phyloP scores from a whole-genome alignment of 495 filamentous ascomycete species.

The Podospora sp. region DNA sequence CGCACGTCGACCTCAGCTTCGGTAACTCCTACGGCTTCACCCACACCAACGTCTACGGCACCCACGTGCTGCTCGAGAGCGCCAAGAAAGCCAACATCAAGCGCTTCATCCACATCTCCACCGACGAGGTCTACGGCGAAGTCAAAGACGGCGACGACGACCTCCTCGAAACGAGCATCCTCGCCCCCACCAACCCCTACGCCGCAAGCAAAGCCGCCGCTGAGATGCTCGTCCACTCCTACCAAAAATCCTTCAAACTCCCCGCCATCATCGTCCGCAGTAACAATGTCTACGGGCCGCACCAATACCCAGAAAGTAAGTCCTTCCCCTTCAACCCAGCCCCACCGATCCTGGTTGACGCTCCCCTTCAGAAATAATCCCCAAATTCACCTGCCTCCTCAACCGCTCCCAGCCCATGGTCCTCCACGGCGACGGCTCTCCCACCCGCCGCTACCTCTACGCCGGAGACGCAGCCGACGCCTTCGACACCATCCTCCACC shows the following conservation, averaged over 20 bases:
- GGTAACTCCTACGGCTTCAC: conserved; percentile 73
- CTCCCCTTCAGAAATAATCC: conserved; percentile 64
- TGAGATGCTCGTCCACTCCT: conserved; percentile 78
- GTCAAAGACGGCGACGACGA: conserved; percentile 64
- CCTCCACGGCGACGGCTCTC: conserved; percentile 69
- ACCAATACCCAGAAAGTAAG: conserved; percentile 79
- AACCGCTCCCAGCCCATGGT: conserved; percentile 58
- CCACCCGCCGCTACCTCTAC: conserved; percentile 69
- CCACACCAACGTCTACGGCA: conserved; percentile 71
- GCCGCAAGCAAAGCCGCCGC: conserved; percentile 77
- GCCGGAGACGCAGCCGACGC: conserved; percentile 75
- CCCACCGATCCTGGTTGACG: neutral
- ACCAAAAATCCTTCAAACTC: conserved; percentile 70
- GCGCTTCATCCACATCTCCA: conserved; percentile 72
- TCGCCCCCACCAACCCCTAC: conserved; percentile 77
- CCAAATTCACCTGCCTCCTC: conserved; percentile 71
- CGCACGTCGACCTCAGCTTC: conserved; percentile 73
- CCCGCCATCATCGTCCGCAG: conserved; percentile 71
- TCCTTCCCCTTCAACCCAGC: neutral
- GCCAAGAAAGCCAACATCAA: conserved; percentile 62
- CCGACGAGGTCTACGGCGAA: conserved; percentile 80
- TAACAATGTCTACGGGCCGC: conserved; percentile 81
- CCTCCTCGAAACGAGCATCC: conserved; percentile 60
- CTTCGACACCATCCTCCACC: conserved; percentile 76
- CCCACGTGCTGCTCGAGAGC: conserved; percentile 70